Base-by-base conservation (phyloP, 2,329 filamentous ascomycete species). In the Colletotrichum shisoi region DNA sequence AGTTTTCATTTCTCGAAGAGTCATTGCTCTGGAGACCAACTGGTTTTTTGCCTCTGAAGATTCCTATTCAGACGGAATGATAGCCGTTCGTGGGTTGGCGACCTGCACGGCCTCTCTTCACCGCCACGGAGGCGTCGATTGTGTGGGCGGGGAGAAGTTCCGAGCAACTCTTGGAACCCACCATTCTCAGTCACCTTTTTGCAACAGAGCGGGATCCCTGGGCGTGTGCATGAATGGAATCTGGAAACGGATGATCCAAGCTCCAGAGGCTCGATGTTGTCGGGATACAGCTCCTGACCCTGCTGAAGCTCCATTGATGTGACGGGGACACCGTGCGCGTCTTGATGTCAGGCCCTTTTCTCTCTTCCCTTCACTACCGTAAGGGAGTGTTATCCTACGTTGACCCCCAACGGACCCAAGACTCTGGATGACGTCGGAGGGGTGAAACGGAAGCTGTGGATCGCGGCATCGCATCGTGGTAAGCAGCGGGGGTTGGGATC, bases 401-500 rank as follows among this genome's bases (percentile, higher is more conserved):
- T 40, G 54, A 37, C 54, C 19, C 21, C 49, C 42, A 42, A 64
- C 54, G 54, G 54, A 39, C 64, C 61, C 64, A 60, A 49, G 54
- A 27, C 48, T 56, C 61, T 67, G 64, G 64, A 67, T 67, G 64
- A 67, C 61, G 64, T 64, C 49, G 64, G 64, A 64, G 56, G 61
- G 59, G 48, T 59, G 54, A 67, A 64, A 67, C 62, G 66, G 45
- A 67, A 61, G 57, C 57, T 56, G 66, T 67, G 66, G 66, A 68
- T 62, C 63, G 57, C 57, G 62, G 57, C 51, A 62, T 68, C 52
- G 62, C 62, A 57, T 66, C 66, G 57, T 62, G 62, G 49, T 51
- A 52, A 44, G 62, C 44, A 51, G 52, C 57, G 49, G 66, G 64
- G 63, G 56, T 64, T 48, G 27, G 57, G 62, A 49, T 67, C 66